A percentile compares a stretch with the other conserved stretches of the same genome.
These are phyloP conservation scores for Populus davidiana DNA, from an alignment of 345 rosid genomes.

Conservation along the genomic window DNA sequence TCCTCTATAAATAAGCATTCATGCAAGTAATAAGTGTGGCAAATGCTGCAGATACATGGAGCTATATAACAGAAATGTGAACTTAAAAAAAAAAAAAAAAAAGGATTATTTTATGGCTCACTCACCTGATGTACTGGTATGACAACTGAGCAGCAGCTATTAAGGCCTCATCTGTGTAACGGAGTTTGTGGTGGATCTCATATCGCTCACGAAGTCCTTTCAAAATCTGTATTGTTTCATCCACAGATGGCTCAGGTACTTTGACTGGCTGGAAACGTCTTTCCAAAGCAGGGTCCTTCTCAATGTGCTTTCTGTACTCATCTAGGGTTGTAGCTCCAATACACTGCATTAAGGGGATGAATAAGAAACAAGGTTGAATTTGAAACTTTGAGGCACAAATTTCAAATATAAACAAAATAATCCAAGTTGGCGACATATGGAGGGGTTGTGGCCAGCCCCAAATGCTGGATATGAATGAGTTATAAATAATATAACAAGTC, in stretches of 20 bases:
- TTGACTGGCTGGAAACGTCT: constrained; percentile 99
- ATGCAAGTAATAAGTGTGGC: background rate
- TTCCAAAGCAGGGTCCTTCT: constrained; percentile 98
- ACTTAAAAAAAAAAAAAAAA: background rate
- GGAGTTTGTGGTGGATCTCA: constrained; percentile 98
- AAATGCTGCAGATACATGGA: background rate
- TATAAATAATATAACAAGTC: background rate
- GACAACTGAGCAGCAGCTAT: constrained; percentile 88
- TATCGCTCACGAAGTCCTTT: constrained; percentile 91
- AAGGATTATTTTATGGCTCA: background rate
- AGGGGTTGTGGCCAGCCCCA: background rate
- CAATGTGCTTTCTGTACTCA: constrained; percentile 96
- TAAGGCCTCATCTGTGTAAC: constrained; percentile 88
- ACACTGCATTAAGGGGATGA: constrained; percentile 54
- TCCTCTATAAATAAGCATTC: background rate
- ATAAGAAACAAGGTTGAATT: background rate
- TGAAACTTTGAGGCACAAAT: background rate
- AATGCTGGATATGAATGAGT: background rate
- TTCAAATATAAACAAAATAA: background rate
- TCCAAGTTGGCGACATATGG: background rate
- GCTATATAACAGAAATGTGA: background rate
- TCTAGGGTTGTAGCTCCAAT: constrained; percentile 99
- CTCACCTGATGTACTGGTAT: constrained; percentile 92
- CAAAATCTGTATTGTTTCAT: constrained; percentile 87
- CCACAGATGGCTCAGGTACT: constrained; percentile 97